Evolutionary conservation across 495 filamentous ascomycete genomes (phyloP).

Genomic region (Umbilicaria muhlenbergii): DNA sequence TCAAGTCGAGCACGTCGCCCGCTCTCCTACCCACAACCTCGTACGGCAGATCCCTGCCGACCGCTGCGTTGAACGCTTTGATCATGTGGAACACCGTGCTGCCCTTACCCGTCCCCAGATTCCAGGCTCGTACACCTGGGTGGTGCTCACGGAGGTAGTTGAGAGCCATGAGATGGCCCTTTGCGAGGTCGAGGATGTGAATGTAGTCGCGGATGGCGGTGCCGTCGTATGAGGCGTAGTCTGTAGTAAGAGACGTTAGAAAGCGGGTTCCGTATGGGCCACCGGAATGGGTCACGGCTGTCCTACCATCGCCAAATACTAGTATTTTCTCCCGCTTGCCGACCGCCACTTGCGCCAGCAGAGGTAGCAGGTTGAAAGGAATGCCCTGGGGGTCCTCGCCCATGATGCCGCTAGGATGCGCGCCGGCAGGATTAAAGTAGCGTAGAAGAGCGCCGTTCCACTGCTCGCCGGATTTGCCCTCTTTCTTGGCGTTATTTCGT

Average conservation of each 20-base stretch:
- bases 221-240: slow-evolving; percentile 78
- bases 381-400: slow-evolving; percentile 94
- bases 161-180: slow-evolving; percentile 79
- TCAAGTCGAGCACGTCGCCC: slow-evolving; percentile 89
- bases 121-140: slow-evolving; percentile 92
- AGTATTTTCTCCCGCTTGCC: slow-evolving; percentile 88
- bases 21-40: slow-evolving; percentile 67
- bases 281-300: slow-evolving; percentile 7
- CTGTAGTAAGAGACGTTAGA: slow-evolving; percentile 28
- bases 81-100: slow-evolving; percentile 97
- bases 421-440: slow-evolving; percentile 95
- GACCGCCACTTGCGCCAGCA: slow-evolving; percentile 89
- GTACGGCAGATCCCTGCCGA: slow-evolving; percentile 75
- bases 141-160: slow-evolving; percentile 81
- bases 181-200: slow-evolving; percentile 81
- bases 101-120: slow-evolving; percentile 87
- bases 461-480: slow-evolving; percentile 55
- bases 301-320: slow-evolving; percentile 84
- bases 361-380: slow-evolving; percentile 87
- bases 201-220: slow-evolving; percentile 67
- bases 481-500: slow-evolving; percentile 68
- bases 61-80: slow-evolving; percentile 76
- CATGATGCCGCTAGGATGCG: slow-evolving; percentile 94
- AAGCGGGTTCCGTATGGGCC: slow-evolving; percentile 7
- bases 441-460: slow-evolving; percentile 91